Percentiles rank a stretch among this genome's conserved stretches.
phyloP scores from a whole-genome alignment of 2,329 filamentous ascomycete genomes.

The Fusarium transvaalense region DNA sequence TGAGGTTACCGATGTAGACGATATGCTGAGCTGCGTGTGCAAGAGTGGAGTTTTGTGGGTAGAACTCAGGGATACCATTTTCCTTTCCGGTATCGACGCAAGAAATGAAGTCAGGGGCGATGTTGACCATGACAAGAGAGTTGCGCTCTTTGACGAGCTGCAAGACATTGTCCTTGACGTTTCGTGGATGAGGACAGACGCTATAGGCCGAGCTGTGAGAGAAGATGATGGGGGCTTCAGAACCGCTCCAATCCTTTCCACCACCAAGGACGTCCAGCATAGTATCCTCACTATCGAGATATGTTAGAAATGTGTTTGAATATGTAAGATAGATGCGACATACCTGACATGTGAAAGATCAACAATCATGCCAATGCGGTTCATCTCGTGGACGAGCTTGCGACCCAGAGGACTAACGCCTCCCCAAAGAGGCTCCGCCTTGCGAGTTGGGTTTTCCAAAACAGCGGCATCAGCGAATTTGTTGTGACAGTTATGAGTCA shows the following conservation, averaged over 20 bases:
- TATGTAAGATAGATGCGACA: not conserved
- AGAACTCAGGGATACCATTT: constrained; percentile 75
- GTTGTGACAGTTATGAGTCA: constrained; percentile 96
- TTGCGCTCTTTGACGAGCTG: constrained; percentile 78
- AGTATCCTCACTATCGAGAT: constrained; percentile 72
- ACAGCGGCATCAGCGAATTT: constrained; percentile 87
- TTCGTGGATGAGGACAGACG: constrained; percentile 88
- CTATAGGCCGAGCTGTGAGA: constrained; percentile 86
- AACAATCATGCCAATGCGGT: constrained; percentile 92
- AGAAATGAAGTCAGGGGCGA: constrained; percentile 83
- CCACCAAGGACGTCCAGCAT: constrained; percentile 85
- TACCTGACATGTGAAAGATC: constrained; percentile 79
- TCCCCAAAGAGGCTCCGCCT: constrained; percentile 71
- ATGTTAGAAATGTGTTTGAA: constrained; percentile 2
- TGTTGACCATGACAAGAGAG: constrained; percentile 92
- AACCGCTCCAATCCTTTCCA: constrained; percentile 74
- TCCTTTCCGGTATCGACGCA: constrained; percentile 72
- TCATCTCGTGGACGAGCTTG: constrained; percentile 86
- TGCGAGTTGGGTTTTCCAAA: constrained; percentile 63
- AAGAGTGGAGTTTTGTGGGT: constrained; percentile 77
- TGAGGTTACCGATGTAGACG: constrained; percentile 81
- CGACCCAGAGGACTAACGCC: constrained; percentile 80
- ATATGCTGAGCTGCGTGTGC: constrained; percentile 85
- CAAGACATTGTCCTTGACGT: constrained; percentile 88
- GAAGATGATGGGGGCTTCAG: constrained; percentile 86